A percentile compares a stretch with the other conserved stretches of the same genome.
Evolutionary conservation across 1,284 basidiomycete genomes (phyloP).

Genomic region (Leccinum colubrinum): DNA sequence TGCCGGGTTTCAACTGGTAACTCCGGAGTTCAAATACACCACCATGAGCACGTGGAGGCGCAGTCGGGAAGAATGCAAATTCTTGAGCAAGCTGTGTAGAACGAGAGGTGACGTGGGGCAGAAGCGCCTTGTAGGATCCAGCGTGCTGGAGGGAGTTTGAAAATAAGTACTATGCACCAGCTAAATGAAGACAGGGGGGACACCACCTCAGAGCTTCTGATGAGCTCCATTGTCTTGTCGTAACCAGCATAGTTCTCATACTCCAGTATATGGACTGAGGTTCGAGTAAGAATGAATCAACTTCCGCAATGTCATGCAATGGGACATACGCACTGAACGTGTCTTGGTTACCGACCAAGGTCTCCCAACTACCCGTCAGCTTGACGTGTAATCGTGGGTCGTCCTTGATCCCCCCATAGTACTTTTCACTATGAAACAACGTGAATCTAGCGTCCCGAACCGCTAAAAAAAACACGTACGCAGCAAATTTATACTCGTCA

Average conservation of each 20-base stretch:
- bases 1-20: slow-evolving; percentile 83
- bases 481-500: slow-evolving; percentile 83
- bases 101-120: slow-evolving; percentile 71
- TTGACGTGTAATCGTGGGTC: slow-evolving; percentile 77
- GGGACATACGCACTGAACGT: slow-evolving; percentile 51
- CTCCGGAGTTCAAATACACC: slow-evolving; percentile 90
- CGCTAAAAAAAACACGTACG: slow-evolving; percentile 50
- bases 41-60: slow-evolving; percentile 81
- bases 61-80: slow-evolving; percentile 91
- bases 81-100: slow-evolving; percentile 84
- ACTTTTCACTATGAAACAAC: slow-evolving; percentile 58
- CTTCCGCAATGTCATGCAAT: not conserved
- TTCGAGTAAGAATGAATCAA: not conserved
- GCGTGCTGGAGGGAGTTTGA: slow-evolving; percentile 47
- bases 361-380: slow-evolving; percentile 90
- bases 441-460: slow-evolving; percentile 5
- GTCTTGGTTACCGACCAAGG: slow-evolving; percentile 83
- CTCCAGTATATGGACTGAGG: slow-evolving; percentile 74
- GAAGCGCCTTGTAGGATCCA: slow-evolving; percentile 62
- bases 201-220: slow-evolving; percentile 59
- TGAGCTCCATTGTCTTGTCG: slow-evolving; percentile 65
- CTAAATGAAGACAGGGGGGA: slow-evolving; percentile 1
- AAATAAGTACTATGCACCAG: slow-evolving; percentile 3
- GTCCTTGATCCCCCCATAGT: slow-evolving; percentile 76
- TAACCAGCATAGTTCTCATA: slow-evolving; percentile 88